Evolutionary conservation across 139 green algal species (phyloP).

Genomic region (Coccomyxa sp.): DNA sequence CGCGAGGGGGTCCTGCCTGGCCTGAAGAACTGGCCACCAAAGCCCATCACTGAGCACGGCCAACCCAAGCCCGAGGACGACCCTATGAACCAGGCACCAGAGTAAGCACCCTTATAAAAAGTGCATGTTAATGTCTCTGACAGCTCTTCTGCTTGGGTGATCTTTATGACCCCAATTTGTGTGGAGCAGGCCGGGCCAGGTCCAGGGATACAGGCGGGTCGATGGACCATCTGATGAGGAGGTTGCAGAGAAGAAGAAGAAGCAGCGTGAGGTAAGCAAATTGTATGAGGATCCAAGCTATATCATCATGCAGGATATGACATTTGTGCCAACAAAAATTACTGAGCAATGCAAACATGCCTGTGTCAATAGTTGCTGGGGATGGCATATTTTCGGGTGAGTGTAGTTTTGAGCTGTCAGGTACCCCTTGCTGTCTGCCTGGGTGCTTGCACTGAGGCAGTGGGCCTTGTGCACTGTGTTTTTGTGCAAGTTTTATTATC

Average conservation of each 20-base stretch:
- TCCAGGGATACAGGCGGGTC: neutral
- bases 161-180: too few relatives aligned
- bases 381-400: too few relatives aligned
- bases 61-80: slow-evolving; percentile 4
- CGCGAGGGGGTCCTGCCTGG: neutral
- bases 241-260: neutral
- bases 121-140: neutral
- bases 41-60: slow-evolving; percentile 4
- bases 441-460: too few relatives aligned
- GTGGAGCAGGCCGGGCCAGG: neutral
- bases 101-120: neutral
- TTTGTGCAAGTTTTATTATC: too few relatives aligned
- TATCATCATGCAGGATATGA: too few relatives aligned
- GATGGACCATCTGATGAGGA: neutral
- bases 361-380: too few relatives aligned
- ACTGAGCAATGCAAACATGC: too few relatives aligned
- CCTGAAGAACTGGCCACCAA: neutral
- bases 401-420: too few relatives aligned
- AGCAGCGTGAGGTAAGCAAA: neutral
- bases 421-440: too few relatives aligned
- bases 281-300: too few relatives aligned
- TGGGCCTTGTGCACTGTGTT: too few relatives aligned
- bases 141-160: neutral
- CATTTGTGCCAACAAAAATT: too few relatives aligned
- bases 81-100: neutral